Base-by-base conservation (phyloP, 495 filamentous ascomycete species). In the Aspergillus kassunensis region DNA sequence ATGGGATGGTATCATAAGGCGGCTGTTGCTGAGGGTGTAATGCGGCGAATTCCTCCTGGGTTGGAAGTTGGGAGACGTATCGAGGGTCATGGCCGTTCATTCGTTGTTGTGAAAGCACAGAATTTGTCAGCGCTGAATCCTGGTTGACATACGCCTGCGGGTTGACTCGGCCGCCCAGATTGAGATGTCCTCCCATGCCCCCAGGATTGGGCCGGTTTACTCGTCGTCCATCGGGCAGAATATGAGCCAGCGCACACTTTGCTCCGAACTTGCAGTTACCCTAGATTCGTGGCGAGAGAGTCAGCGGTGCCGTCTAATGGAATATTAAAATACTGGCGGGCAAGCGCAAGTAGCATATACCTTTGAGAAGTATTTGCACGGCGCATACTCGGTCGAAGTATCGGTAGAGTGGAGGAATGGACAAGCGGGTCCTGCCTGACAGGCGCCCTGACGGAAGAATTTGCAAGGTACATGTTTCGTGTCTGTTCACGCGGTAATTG, bases 231-330 rank as follows among this genome's bases (percentile, higher is more conserved):
- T 98, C 90, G 25, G 93, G 90, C 34, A 96, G 82, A 60, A 97
- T 87, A 68, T 98, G 93, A 53, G 91, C 88, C 65, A 96, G 85
- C 58, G 95, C 93, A 74, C 93, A 98, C 70, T 97, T 97, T 23
- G 87, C 84, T 49, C 93, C 93, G 68, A 97, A 98, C 69, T 98
- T 98, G 84, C 93, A 98, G 71, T 97, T 97, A 49, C 93, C 95
- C 90, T 97, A 62, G 13, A 61, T 51, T 34, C 41, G 60, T 37
- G 39, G 19, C 27, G 43, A 11, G 23, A 24, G 11, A 43, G 44
- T 46, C 20, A 46, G 30, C 27, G 6, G 1, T 33, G n/a, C 20
- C 21, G 25, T 6, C 21, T 21, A 3, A 25, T 29, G 6, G 16
- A 10, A 23, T 4, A 29, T 9, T 1, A 15, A 27, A 13, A 9